A percentile compares a stretch with the other conserved stretches of the same genome.
Conservation (phyloP, 164 flowering plant genomes). For the Magnolia kwangsiensis region DNA sequence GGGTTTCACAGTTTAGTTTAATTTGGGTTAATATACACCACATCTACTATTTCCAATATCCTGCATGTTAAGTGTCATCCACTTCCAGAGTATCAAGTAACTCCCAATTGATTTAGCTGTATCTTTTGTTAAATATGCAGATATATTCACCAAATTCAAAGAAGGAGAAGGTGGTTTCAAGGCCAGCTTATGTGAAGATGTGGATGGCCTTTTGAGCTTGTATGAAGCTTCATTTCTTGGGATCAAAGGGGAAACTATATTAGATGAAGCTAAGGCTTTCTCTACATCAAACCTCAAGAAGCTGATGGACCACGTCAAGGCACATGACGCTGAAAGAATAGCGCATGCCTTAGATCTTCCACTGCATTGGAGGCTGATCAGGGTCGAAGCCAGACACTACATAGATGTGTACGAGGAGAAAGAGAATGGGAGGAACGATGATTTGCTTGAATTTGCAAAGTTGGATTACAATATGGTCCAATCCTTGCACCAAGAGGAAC, state of each 20-base stretch:
- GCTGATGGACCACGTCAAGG: not conserved
- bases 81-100: too few relatives aligned
- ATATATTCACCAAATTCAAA: constrained; percentile 7
- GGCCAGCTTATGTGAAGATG: constrained; percentile 2
- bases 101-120: not conserved
- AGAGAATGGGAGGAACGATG: not conserved
- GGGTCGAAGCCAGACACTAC: constrained; percentile 18
- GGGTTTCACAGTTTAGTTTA: too few relatives aligned
- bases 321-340: constrained; percentile 4
- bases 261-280: constrained; percentile 25
- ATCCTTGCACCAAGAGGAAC: not conserved
- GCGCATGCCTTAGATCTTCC: constrained; percentile 17
- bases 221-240: constrained; percentile 29
- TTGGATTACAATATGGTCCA: constrained; percentile 19
- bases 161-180: constrained; percentile 4
- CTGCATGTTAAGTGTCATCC: too few relatives aligned
- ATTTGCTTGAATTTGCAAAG: constrained; percentile 20
- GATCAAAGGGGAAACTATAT: constrained; percentile 17
- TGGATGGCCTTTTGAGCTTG: constrained; percentile 6
- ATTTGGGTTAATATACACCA: too few relatives aligned
- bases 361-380: constrained; percentile 9
- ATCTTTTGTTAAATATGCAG: not conserved
- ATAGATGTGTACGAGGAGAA: constrained; percentile 3
- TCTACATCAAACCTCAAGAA: constrained; percentile 10
- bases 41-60: too few relatives aligned